Conservation (phyloP, 2,329 filamentous ascomycete species). For the Metarhizium anisopliae region DNA sequence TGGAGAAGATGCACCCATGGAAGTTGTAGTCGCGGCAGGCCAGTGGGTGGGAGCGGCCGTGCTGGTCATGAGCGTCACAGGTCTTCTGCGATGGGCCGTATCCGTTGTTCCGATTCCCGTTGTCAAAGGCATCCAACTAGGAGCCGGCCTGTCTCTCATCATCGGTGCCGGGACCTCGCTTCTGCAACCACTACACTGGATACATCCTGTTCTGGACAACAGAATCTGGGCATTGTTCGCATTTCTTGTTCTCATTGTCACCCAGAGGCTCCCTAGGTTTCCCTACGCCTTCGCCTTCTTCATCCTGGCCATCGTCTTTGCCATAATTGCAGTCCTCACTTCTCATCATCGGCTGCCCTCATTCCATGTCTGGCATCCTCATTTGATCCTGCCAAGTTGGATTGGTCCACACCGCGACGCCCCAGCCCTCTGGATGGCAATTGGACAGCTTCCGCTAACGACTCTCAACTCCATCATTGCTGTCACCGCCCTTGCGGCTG, state of each 20-base stretch:
- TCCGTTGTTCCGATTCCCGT: conserved; percentile 74
- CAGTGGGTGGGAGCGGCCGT: conserved; percentile 64
- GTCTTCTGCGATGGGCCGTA: conserved; percentile 66
- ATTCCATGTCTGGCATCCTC: conserved; percentile 53
- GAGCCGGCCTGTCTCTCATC: conserved; percentile 76
- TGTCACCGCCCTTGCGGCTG: conserved; percentile 67
- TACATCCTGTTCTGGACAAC: conserved; percentile 63
- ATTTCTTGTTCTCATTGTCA: conserved; percentile 61
- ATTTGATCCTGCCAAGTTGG: conserved; percentile 27
- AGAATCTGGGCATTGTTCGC: conserved; percentile 66
- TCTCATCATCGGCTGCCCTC: conserved; percentile 33
- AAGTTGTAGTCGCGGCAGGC: conserved; percentile 71
- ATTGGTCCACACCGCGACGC: conserved; percentile 15
- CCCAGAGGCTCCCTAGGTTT: conserved; percentile 55
- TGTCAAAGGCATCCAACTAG: conserved; percentile 90
- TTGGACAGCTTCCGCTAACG: conserved; percentile 85
- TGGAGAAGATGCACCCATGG: conserved; percentile 37
- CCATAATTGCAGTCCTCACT: conserved; percentile 32
- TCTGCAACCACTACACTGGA: conserved; percentile 61
- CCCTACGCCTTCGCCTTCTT: conserved; percentile 76
- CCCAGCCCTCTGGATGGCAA: conserved; percentile 47
- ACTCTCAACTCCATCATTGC: conserved; percentile 90
- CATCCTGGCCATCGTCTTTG: conserved; percentile 56
- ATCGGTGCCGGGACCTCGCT: conserved; percentile 66
- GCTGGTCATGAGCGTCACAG: conserved; percentile 68